A percentile compares a stretch with the other conserved stretches of the same genome.
Evolutionary conservation across 495 filamentous ascomycete genomes (phyloP).

Genomic region (Hypoxylon fragiforme): DNA sequence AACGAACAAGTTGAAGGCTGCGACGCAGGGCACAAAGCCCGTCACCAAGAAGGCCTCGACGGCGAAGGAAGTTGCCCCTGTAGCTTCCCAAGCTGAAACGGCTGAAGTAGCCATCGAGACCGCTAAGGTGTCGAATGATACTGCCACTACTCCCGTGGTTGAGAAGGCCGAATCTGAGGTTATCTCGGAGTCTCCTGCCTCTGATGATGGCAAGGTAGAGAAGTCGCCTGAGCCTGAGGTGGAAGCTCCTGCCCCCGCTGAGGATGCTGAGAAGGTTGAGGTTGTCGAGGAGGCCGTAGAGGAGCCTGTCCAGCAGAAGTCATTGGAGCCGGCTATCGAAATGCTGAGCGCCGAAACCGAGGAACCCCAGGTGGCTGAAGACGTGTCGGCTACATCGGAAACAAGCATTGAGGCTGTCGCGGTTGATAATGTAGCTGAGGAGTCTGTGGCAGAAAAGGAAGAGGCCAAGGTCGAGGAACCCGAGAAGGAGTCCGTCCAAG

Average conservation of each 20-base stretch:
- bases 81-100: conserved; percentile 38
- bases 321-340: conserved; percentile 10
- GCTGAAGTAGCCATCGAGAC: conserved; percentile 35
- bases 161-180: conserved; percentile 18
- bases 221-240: conserved; percentile 9
- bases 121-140: conserved; percentile 29
- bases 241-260: conserved; percentile 10
- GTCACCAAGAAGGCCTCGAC: conserved; percentile 19
- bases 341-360: conserved; percentile 1
- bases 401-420: background rate
- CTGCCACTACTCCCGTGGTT: conserved; percentile 7
- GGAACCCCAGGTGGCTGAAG: conserved; percentile 7
- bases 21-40: conserved; percentile 24
- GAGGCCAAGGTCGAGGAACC: conserved; percentile 13
- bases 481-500: background rate
- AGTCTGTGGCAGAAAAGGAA: background rate
- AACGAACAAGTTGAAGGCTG: conserved; percentile 21
- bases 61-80: conserved; percentile 39
- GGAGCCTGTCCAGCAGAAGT: conserved; percentile 10
- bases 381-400: conserved; percentile 3
- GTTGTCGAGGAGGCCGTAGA: conserved; percentile 26
- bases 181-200: conserved; percentile 1
- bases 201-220: conserved; percentile 9
- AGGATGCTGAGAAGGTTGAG: conserved; percentile 26
- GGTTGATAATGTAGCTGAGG: background rate